A percentile compares a stretch with the other conserved stretches of the same genome.
These are phyloP conservation scores for Mariannaea elegans DNA, from an alignment of 2,329 filamentous ascomycete species.

Conservation along the genomic window DNA sequence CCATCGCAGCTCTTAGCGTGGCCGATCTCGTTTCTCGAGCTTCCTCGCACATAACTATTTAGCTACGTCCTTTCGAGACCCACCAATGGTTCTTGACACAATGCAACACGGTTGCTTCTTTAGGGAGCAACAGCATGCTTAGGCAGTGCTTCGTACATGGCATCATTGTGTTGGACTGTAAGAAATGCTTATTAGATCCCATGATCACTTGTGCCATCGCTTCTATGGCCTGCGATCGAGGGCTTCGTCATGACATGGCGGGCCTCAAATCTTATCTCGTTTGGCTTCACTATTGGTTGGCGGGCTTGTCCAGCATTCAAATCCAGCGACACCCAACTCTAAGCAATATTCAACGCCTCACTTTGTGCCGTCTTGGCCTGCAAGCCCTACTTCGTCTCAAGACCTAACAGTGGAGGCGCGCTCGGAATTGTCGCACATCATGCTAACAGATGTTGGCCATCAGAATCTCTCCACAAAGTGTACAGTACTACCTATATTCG, in stretches of 20 bases:
- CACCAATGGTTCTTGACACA: constrained; percentile 36
- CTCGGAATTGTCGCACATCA: constrained; percentile 19
- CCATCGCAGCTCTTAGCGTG: constrained; percentile 28
- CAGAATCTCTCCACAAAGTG: constrained; percentile 20
- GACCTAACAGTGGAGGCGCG: constrained; percentile 14
- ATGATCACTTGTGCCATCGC: constrained; percentile 16
- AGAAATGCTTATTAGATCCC: neutral
- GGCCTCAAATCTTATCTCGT: constrained; percentile 28
- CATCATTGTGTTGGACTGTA: constrained; percentile 20
- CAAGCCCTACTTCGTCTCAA: constrained; percentile 8
- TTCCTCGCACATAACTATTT: constrained; percentile 24
- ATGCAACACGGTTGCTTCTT: constrained; percentile 28
- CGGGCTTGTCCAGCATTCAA: constrained; percentile 14
- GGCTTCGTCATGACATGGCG: constrained; percentile 8
- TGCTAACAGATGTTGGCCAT: constrained; percentile 17
- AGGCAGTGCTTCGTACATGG: constrained; percentile 18
- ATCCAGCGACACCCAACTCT: constrained; percentile 8
- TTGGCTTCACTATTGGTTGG: constrained; percentile 8
- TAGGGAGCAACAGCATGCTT: constrained; percentile 13
- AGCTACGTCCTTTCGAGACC: constrained; percentile 40
- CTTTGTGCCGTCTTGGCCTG: constrained; percentile 18
- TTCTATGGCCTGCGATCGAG: neutral
- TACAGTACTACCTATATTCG: neutral
- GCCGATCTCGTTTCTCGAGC: constrained; percentile 33
- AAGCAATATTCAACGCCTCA: constrained; percentile 27